Evolutionary conservation across 805 yeast species (phyloP), one percentile per base, ranked within the genome.

Genomic region (Metschnikowia amazonensis): DNA sequence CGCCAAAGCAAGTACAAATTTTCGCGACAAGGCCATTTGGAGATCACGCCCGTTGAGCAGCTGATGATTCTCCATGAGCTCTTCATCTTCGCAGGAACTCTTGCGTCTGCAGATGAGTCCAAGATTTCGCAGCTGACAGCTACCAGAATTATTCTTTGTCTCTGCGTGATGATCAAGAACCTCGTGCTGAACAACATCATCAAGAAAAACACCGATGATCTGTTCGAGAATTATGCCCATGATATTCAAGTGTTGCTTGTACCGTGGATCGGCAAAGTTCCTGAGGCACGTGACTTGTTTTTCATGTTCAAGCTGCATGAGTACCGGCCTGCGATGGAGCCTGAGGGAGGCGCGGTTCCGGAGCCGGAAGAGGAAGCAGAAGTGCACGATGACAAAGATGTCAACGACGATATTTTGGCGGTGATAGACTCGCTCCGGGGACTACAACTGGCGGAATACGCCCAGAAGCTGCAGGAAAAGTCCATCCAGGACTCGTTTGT

Each of bases 41-140:
- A 62, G 4, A 62, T 85, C 29, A 77, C 85, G 13, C 79, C 74
- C 9, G 70, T 82, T 40, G 92, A 85, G 54, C 71, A 66, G 49
- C 76, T 78, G 52, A 82, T 84, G 88, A 57, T 86, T 11, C 60
- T 86, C 30, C 89, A 84, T 63, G 89, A 82, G 59, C 81, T 84
- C 52, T 70, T 86, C 47, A 70, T 80, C n/a, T 79, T 77, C 49
- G 75, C 68, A 30, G 52, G 58, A 20, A 51, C 53, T n/a, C 67
- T 66, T 42, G 54, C 69, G 25, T 58, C 70, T 0, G 66, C 61
- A 31, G 62, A 66, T 13, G 60, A 65, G 5, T 42, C 35, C 10
- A 29, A 45, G 27, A 28, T 47, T 5, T 35, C 43, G 2, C 42
- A 44, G 10, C 54, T 51, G 9, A 50, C 46, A 13, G 52, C 44